Evolutionary conservation across 2,329 filamentous ascomycete genomes (phyloP).

Genomic region (Sporothrix sp.): DNA sequence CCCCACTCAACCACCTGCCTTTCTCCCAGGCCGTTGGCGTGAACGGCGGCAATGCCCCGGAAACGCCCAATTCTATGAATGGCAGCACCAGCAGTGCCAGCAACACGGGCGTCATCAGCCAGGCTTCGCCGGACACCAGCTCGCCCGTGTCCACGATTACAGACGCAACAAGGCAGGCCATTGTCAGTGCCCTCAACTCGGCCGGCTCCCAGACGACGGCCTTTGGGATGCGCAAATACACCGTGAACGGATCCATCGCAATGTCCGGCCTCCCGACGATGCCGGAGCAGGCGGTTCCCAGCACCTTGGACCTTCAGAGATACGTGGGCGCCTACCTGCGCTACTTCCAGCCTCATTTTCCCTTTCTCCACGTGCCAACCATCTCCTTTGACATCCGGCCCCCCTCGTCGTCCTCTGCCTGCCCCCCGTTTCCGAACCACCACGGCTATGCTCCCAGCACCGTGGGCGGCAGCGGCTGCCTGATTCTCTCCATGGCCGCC

Average conservation of each 20-base stretch:
- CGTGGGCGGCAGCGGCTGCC: conserved; percentile 71
- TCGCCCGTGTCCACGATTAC: conserved; percentile 55
- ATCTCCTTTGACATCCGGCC: conserved; percentile 69
- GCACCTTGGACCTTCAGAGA: conserved; percentile 75
- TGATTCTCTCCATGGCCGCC: conserved; percentile 82
- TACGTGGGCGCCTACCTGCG: conserved; percentile 84
- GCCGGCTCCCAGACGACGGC: conserved; percentile 39
- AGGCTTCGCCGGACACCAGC: conserved; percentile 33
- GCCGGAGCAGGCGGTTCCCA: conserved; percentile 52
- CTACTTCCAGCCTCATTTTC: conserved; percentile 88
- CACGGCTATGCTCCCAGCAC: conserved; percentile 23
- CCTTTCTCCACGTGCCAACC: conserved; percentile 88
- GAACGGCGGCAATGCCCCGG: conserved; percentile 45
- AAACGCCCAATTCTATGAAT: conserved; percentile 63
- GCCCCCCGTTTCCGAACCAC: conserved; percentile 51
- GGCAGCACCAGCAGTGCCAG: conserved; percentile 34
- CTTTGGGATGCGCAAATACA: conserved; percentile 55
- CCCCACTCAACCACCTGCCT: conserved; percentile 50
- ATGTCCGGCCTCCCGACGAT: conserved; percentile 64
- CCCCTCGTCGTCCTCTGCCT: conserved; percentile 27
- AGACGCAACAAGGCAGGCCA: conserved; percentile 52
- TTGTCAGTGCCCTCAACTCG: conserved; percentile 46
- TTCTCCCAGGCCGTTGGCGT: conserved; percentile 59
- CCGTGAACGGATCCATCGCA: conserved; percentile 45
- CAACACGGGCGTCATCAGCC: conserved; percentile 22